Base-by-base conservation (phyloP, 2,329 filamentous ascomycete genomes). In the Penicillium sp. region DNA sequence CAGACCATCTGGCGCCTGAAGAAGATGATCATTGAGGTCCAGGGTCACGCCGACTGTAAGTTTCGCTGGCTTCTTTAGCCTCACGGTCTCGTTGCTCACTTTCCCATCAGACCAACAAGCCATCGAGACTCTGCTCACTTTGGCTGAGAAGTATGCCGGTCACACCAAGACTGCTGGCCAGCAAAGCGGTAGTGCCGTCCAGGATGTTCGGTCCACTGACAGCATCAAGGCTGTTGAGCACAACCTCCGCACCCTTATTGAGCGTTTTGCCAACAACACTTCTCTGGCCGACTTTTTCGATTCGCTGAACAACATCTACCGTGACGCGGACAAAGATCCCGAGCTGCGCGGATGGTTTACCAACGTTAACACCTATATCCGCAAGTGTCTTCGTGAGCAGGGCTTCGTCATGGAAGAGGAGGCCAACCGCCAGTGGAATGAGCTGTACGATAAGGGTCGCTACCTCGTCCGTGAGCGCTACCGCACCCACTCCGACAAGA, bases 11-110 rank as follows among this genome's bases (percentile, higher is more conserved):
- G 81, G 77, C 85, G 92, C 25, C 69, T 98, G 51, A 98, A 90
- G 80, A 96, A 96, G 79, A 94, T 96, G 84, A 71, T 98, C 26
- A 80, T 95, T 30, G 92, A 98, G 67, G 88, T 94, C 55, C 92
- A 98, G 69, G 85, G 90, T 39, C 92, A 96, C 59, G 79, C 85
- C 41, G 90, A 98, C 56, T 98, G 77, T 80, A 66, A 62, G 74
- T 67, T 8, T 11, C 9, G 18, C 18, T 22, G 5, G 18, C 18
- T 22, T 22, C n/a, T n/a, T n/a, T n/a, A n/a, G n/a, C n/a, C n/a
- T n/a, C n/a, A n/a, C n/a, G n/a, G n/a, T n/a, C n/a, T n/a, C n/a
- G n/a, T n/a, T n/a, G n/a, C n/a, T n/a, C n/a, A n/a, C n/a, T 22
- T 22, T 22, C 18, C 9, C 9, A 22, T 22, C 18, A 80, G 76